Base-by-base conservation (phyloP, 1,284 basidiomycete genomes). In the Tilletia horrida region DNA sequence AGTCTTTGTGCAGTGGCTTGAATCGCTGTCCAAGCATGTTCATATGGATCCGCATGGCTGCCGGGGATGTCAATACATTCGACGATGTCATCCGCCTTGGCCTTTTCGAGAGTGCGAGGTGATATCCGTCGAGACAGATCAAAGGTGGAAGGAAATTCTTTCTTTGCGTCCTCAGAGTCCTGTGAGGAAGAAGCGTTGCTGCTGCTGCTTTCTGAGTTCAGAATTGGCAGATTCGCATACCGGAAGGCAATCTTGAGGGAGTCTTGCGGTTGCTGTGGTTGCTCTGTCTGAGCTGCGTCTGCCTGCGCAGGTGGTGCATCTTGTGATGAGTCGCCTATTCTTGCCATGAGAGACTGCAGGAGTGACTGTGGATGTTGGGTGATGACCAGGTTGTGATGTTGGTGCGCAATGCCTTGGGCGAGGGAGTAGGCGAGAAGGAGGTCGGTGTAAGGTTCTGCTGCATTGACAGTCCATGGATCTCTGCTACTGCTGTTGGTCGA, bases 161-260 rank as follows among this genome's bases (percentile, higher is more conserved):
- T 88, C 62, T 13, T 25, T 14, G 50, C 35, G 35, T 40, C 35
- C 35, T 40, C 50, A 14, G 23, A 16, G 50, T 23, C 6, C 27
- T 52, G 21, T 13, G 21, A 3, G 50, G 14, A 23, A 27, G 21
- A 14, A 14, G 21, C 6, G 44, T 65, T 29, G 52, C 43, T 7
- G 18, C 25, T 57, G 18, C 25, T 57, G 23, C 52, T 27, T 27
- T 27, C 52, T 11, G 42, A 43, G 83, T 91, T 88, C 82, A 95
- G 95, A 82, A 87, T 89, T 83, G 89, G 91, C 90, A 96, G 90
- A 69, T 88, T 86, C 76, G 92, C 91, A 82, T 98, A 98, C 77
- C 95, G 86, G 91, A 95, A 98, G 45, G 95, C 95, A 69, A 76
- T 65, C 74, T 74, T 78, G 69, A 76, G 75, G 50, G 64, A 23